A percentile compares a stretch with the other conserved stretches of the same genome.
Conservation (phyloP, 768 basidiomycete genomes). For the Trametes cubensis region DNA sequence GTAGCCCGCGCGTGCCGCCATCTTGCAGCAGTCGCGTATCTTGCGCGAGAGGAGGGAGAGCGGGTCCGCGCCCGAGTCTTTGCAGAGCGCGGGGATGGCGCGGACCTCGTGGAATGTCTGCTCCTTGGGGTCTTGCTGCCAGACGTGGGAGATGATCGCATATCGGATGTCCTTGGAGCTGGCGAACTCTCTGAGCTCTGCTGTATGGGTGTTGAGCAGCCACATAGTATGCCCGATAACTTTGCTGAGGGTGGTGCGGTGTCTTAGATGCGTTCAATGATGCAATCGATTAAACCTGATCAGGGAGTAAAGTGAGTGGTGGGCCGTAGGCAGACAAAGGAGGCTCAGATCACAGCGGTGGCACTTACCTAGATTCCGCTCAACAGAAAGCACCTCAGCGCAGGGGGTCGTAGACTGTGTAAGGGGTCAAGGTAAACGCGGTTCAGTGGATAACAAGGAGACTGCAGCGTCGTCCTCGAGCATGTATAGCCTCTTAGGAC, state of each 20-base stretch:
- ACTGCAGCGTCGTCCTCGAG: too few relatives aligned
- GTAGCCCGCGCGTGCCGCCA: not conserved
- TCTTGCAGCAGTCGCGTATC: not conserved
- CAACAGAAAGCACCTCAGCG: too few relatives aligned
- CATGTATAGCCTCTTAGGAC: too few relatives aligned
- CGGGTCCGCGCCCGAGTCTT: not conserved
- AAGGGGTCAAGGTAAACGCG: too few relatives aligned
- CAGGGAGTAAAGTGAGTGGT: too few relatives aligned
- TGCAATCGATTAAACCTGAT: too few relatives aligned
- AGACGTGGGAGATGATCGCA: slow-evolving; percentile 3
- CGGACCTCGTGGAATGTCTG: slow-evolving; percentile 1
- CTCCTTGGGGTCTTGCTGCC: slow-evolving; percentile 2
- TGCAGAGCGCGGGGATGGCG: not conserved
- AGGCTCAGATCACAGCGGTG: too few relatives aligned
- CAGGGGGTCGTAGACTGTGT: too few relatives aligned
- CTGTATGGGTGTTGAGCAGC: not conserved
- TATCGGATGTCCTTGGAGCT: not conserved
- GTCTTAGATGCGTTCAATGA: not conserved
- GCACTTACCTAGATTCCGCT: too few relatives aligned
- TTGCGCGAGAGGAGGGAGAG: not conserved
- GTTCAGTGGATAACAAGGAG: too few relatives aligned
- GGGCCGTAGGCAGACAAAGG: too few relatives aligned
- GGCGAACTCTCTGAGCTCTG: not conserved
- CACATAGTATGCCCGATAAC: not conserved
- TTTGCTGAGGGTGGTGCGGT: not conserved